A percentile compares a stretch with the other conserved stretches of the same genome.
phyloP scores from a whole-genome alignment of 2,329 filamentous ascomycete species.

The Clarireedia hainanense region DNA sequence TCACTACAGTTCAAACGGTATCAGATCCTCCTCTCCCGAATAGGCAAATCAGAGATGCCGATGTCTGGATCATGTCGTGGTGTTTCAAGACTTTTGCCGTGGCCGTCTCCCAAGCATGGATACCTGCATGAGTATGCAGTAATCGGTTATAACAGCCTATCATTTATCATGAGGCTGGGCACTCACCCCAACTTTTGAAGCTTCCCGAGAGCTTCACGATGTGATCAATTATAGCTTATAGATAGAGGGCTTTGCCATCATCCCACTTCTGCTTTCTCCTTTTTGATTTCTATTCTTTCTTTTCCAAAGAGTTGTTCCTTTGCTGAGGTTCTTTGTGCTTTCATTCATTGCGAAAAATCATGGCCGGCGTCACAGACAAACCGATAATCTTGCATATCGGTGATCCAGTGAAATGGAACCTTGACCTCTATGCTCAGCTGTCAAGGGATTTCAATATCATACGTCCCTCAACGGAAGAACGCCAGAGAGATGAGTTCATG shows the following conservation, averaged over 20 bases:
- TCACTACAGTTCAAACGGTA: too few species aligned
- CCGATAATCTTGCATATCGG: constrained; percentile 29
- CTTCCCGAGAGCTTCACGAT: neutral
- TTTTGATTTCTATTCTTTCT: neutral
- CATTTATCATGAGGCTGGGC: neutral
- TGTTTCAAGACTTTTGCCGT: too few species aligned
- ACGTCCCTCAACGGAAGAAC: constrained; percentile 42
- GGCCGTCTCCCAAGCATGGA: neutral
- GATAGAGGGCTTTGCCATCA: neutral
- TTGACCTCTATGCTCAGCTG: constrained; percentile 29
- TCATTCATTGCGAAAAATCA: neutral
- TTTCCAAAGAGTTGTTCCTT: neutral
- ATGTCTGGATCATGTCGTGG: too few species aligned
- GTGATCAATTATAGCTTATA: neutral
- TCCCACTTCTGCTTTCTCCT: neutral
- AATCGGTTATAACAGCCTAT: neutral
- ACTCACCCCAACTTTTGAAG: neutral
- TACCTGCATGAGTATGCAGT: neutral
- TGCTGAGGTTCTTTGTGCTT: neutral
- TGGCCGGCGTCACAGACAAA: constrained; percentile 11
- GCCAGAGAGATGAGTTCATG: constrained; percentile 42
- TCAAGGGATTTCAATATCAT: constrained; percentile 36
- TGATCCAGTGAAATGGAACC: constrained; percentile 29
- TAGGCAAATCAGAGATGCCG: too few species aligned
- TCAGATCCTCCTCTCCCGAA: too few species aligned